phyloP scores from a whole-genome alignment of 176 grass and related monocot species.

The Lolium perenne region DNA sequence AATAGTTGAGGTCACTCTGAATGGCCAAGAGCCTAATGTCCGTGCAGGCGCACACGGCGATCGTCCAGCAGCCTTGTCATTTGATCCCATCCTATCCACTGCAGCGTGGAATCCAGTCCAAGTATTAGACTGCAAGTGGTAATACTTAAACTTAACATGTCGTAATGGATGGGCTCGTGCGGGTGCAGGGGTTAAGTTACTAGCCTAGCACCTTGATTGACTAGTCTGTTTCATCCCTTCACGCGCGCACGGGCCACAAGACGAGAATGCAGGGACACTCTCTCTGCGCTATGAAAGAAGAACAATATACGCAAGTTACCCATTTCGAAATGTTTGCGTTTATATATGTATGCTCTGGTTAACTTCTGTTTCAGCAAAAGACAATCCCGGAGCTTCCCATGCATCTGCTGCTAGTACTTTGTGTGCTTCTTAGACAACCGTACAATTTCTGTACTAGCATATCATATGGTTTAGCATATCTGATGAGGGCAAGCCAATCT shows the following conservation, averaged over 20 bases:
- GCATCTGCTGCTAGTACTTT: neutral
- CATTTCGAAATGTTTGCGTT: too few relatives aligned
- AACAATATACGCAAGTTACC: neutral
- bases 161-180: neutral
- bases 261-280: neutral
- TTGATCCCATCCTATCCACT: slow-evolving; percentile 30
- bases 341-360: too few relatives aligned
- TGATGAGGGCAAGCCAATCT: neutral
- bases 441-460: neutral
- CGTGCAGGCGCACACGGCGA: neutral
- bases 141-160: neutral
- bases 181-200: neutral
- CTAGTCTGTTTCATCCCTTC: slow-evolving; percentile 4
- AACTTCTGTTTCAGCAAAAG: neutral
- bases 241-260: neutral
- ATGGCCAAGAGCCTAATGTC: neutral
- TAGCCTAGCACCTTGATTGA: neutral
- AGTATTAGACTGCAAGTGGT: slow-evolving; percentile 45
- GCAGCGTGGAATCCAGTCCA: neutral
- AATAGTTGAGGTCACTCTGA: slow-evolving; percentile 13
- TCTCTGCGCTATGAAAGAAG: neutral
- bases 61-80: slow-evolving; percentile 35
- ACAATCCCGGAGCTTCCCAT: neutral
- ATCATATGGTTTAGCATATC: neutral
- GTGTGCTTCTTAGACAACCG: neutral